phyloP scores from a whole-genome alignment of 106 monocot genomes.

The Amphibolis antarctica region DNA sequence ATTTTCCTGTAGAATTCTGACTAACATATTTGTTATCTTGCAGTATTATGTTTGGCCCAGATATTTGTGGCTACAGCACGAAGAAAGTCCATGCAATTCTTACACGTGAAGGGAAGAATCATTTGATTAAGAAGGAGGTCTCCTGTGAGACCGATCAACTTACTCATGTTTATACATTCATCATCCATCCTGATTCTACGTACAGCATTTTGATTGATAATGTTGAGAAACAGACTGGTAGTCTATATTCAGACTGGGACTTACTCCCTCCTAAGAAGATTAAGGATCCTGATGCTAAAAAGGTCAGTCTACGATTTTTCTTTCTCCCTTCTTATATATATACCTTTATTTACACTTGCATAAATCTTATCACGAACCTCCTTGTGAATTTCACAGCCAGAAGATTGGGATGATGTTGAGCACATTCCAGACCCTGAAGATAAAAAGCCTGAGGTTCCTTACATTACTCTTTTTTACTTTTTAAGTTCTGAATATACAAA shows the following conservation, averaged over 20 bases:
- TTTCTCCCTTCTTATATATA: background rate
- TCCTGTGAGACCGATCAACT: conserved; percentile 56
- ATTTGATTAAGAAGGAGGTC: conserved; percentile 50
- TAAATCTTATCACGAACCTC: background rate
- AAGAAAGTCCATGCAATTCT: conserved; percentile 62
- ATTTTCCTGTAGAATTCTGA: background rate
- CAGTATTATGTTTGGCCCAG: conserved; percentile 75
- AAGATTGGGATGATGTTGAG: conserved; percentile 64
- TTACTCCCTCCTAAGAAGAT: conserved; percentile 60
- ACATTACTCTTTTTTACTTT: background rate
- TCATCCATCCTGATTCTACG: conserved; percentile 45
- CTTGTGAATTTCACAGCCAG: conserved; percentile 41
- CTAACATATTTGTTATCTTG: background rate
- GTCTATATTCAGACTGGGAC: conserved; percentile 50
- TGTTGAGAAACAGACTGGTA: conserved; percentile 47
- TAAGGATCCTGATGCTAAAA: conserved; percentile 60
- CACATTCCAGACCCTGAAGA: conserved; percentile 60
- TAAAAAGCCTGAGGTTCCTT: conserved; percentile 44
- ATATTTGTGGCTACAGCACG: conserved; percentile 50
- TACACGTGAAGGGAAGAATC: conserved; percentile 49
- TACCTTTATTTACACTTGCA: background rate
- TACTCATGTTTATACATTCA: conserved; percentile 57
- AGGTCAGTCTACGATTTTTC: conserved; percentile 14
- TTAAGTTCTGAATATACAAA: no score
- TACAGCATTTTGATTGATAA: conserved; percentile 59